Evolutionary conservation across 2,329 filamentous ascomycete genomes (phyloP).

Genomic region (Neonectria sp.): DNA sequence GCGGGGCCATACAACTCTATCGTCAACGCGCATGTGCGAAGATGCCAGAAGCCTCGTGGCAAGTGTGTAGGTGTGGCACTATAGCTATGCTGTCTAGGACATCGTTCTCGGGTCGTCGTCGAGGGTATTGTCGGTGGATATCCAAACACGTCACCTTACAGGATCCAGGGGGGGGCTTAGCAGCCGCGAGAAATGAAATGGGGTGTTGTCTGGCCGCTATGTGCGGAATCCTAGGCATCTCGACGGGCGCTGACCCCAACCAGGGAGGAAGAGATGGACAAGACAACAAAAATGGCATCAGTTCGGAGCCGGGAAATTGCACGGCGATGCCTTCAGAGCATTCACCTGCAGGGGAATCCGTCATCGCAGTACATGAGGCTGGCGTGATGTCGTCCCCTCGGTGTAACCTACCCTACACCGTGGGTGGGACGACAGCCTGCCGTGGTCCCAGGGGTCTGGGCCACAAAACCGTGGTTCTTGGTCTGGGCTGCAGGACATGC

Average conservation of each 20-base stretch:
- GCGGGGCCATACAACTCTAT: constrained; percentile 16
- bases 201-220: neutral
- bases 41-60: neutral
- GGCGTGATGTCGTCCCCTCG: constrained; percentile 21
- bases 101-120: constrained; percentile 6
- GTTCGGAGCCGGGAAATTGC: constrained; percentile 5
- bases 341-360: constrained; percentile 18
- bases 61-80: neutral
- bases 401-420: constrained; percentile 23
- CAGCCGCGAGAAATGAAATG: constrained; percentile 9
- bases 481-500: neutral
- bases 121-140: constrained; percentile 7
- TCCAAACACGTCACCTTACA: constrained; percentile 32
- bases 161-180: constrained; percentile 16
- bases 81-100: neutral
- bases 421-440: constrained; percentile 9
- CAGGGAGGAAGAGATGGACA: constrained; percentile 1
- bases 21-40: neutral
- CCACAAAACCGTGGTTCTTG: neutral
- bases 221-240: neutral
- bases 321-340: constrained; percentile 8
- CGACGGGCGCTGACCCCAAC: neutral
- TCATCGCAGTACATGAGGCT: constrained; percentile 15
- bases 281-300: neutral
- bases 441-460: constrained; percentile 4